Base-by-base conservation (phyloP, 192 early-diverging fungal species). In the Glomus cerebriforme region DNA sequence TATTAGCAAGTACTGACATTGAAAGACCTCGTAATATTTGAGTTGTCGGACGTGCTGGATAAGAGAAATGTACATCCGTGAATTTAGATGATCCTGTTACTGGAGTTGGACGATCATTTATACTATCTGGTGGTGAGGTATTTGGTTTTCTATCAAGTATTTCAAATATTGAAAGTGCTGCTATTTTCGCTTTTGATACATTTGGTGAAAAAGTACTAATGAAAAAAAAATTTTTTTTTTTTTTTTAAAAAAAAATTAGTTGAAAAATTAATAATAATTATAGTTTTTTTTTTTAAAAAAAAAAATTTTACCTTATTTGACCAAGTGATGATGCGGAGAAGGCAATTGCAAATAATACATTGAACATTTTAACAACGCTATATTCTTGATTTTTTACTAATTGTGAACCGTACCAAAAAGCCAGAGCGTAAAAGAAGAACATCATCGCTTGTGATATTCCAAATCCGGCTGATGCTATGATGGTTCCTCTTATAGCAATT, bases 261-360 rank as follows among this genome's bases (percentile, higher is more conserved):
- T n/a, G n/a, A n/a, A n/a, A n/a, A n/a, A n/a, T n/a, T n/a, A n/a
- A n/a, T n/a, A n/a, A n/a, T n/a, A n/a, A n/a, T 37, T n/a, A 7
- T 58, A 35, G n/a, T 10, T 7, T 62, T 35, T 60, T 8, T 54
- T 22, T 22, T 22, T 6, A 54, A 22, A 54, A 54, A 59, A 3
- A 34, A 19, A 22, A 67, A 32, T 59, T 5, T 19, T 62, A 75
- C 73, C 90, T 89, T 58, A 89, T 89, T 60, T 88, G 84, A 59
- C 90, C 93, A 68, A 95, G 80, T 60, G 84, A 81, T 45, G 90
- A 80, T 27, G 92, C 90, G 10, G 90, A 87, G 68, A 95, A 90
- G 63, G 96, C 89, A 60, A 96, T 91, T 12, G 92, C 88, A 66
- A 93, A 92, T 83, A 97, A 90, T 58, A 92, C 92, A 76, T 81